These are phyloP conservation scores for Simmondsia chinensis DNA, from an alignment of 148 eudicot species.

Conservation along the genomic window DNA sequence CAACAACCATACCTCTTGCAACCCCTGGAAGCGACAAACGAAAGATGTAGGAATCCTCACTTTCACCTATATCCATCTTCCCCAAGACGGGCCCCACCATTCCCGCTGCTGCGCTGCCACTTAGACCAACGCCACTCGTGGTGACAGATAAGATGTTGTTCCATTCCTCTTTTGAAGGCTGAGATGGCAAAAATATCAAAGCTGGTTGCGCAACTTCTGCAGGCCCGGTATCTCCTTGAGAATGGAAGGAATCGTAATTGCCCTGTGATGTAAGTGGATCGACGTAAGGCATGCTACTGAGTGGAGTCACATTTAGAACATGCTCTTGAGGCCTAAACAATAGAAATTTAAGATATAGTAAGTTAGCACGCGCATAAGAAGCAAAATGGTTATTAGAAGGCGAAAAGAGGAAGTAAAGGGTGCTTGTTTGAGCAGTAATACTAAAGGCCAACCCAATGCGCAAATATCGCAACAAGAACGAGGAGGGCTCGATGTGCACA, in stretches of 20 bases:
- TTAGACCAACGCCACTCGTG: constrained; percentile 32
- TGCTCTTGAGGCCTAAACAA: constrained; percentile 3
- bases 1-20: constrained; percentile 31
- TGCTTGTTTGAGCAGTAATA: too few relatives aligned
- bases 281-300: constrained; percentile 27
- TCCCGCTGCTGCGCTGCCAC: constrained; percentile 63
- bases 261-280: constrained; percentile 15
- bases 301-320: constrained; percentile 20
- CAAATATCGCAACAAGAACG: too few relatives aligned
- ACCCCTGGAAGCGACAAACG: constrained; percentile 79
- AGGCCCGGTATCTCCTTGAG: constrained; percentile 5
- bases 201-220: constrained; percentile 23
- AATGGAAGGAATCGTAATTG: not conserved
- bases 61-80: constrained; percentile 44
- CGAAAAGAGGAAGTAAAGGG: too few relatives aligned
- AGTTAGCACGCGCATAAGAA: constrained; percentile 4
- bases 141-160: constrained; percentile 28
- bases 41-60: constrained; percentile 40
- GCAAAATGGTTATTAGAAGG: not conserved
- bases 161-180: constrained; percentile 31
- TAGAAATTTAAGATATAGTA: not conserved
- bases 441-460: too few relatives aligned
- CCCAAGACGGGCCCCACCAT: constrained; percentile 46
- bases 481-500: too few relatives aligned
- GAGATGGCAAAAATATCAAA: constrained; percentile 35